Percentiles rank a stretch among this genome's conserved stretches.
phyloP scores from a whole-genome alignment of 495 filamentous ascomycete genomes.

The Trichoderma reesei region DNA sequence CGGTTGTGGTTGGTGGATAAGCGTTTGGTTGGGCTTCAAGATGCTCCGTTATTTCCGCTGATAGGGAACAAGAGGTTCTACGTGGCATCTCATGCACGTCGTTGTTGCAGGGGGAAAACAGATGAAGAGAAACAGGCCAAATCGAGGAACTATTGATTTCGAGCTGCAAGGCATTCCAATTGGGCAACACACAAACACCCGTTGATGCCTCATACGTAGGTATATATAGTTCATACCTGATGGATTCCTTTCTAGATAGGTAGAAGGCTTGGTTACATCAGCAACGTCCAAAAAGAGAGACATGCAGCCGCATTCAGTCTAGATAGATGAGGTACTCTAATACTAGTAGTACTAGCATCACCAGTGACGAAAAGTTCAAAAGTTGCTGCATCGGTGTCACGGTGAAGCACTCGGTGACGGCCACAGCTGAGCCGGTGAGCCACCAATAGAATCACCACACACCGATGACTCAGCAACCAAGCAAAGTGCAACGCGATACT shows the following conservation, averaged over 20 bases:
- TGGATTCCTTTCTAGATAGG: too few species aligned
- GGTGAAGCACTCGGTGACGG: background rate
- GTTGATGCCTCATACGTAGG: slow-evolving; percentile 1
- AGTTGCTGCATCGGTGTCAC: background rate
- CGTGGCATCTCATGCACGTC: background rate
- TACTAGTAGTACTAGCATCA: too few species aligned
- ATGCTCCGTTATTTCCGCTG: background rate
- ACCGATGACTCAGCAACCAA: background rate
- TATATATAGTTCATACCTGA: background rate
- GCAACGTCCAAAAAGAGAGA: background rate
- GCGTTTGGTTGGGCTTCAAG: background rate
- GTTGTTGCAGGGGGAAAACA: background rate
- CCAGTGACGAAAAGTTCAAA: too few species aligned
- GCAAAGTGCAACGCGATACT: background rate
- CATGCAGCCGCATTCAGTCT: background rate
- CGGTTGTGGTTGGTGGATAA: background rate
- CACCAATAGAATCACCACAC: background rate
- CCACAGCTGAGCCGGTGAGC: background rate
- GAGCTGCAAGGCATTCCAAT: background rate
- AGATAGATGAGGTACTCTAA: too few species aligned
- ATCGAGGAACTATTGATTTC: too few species aligned
- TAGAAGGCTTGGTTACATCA: background rate
- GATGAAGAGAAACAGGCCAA: background rate
- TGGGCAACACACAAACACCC: background rate
- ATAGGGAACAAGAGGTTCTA: background rate